Base-by-base conservation (phyloP, 177 flowering plant species). In the Vitis hybrid region DNA sequence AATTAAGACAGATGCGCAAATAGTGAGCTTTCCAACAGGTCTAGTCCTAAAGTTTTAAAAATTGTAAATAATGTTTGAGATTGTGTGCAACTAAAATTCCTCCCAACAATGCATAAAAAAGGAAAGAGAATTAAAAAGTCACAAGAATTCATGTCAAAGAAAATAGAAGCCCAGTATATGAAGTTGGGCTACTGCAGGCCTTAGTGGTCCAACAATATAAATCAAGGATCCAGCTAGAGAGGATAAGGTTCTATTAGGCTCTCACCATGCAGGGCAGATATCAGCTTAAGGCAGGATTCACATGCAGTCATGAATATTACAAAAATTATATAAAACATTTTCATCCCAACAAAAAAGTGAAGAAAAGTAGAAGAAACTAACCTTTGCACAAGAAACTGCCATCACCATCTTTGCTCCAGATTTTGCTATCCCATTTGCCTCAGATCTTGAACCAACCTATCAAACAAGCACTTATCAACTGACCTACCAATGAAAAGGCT, bases 321-420 rank as follows among this genome's bases (percentile, higher is more conserved):
- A 65, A 52, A 9, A 52, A 9, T 26, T 10, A 15, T 22, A 16
- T 22, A 62, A 10, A 49, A 2, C 10, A 62, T 39, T n/a, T 14
- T 39, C n/a, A 5, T 3, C 45, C 45, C 45, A 39, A 31, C 9
- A 62, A 11, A 62, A 15, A 14, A 4, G 22, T 18, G 20, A 49
- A 57, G 12, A 55, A 39, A 60, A 31, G 4, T 3, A 39, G 19
- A 26, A 4, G 58, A 4, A 13, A 70, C 70, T 14, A 48, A 95
- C 99, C 97, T 96, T 96, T 60, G 98, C 97, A 82, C 98, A 93
- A 55, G 99, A 92, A 78, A 96, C 98, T 58, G 98, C 99, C 98
- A 93, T 96, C 68, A 96, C 99, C 98, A 93, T 86, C 81, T 96
- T 96, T 66, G 99, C 99, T 74, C 98, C 99, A 73, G 97, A 86